A percentile compares a stretch with the other conserved stretches of the same genome.
phyloP scores from a whole-genome alignment of 176 grass and related monocot species.

The Cenchrus americanus region DNA sequence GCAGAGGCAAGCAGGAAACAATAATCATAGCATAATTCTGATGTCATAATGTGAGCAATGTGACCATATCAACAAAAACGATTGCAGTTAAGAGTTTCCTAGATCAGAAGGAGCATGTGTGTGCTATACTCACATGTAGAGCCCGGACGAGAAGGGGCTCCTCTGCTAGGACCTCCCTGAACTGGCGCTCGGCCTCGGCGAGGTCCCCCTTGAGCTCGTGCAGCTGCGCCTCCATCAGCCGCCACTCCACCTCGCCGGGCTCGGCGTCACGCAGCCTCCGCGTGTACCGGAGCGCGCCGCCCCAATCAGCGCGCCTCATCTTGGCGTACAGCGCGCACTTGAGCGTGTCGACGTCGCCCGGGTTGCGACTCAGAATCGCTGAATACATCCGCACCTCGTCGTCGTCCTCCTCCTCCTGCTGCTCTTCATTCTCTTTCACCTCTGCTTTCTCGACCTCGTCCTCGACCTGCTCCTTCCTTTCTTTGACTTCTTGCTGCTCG shows the following conservation, averaged over 20 bases:
- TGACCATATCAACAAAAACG: slow-evolving; percentile 10
- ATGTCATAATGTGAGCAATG: not conserved
- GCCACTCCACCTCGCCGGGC: slow-evolving; percentile 79
- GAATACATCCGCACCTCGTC: slow-evolving; percentile 64
- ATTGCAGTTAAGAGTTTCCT: not conserved
- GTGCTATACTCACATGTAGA: slow-evolving; percentile 70
- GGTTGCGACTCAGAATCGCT: slow-evolving; percentile 55
- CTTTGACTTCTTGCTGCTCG: slow-evolving; percentile 25
- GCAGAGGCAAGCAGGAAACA: not conserved
- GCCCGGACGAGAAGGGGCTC: slow-evolving; percentile 70
- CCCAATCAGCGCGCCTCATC: slow-evolving; percentile 71
- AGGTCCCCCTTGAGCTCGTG: slow-evolving; percentile 75
- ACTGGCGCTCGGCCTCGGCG: slow-evolving; percentile 62
- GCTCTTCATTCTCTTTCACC: slow-evolving; percentile 5
- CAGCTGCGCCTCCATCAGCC: slow-evolving; percentile 69
- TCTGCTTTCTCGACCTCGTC: slow-evolving; percentile 32
- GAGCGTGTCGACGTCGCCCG: slow-evolving; percentile 65
- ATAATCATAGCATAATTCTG: not conserved
- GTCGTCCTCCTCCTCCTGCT: slow-evolving; percentile 5
- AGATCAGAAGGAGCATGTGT: not conserved
- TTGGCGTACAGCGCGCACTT: slow-evolving; percentile 75
- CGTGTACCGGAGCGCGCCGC: slow-evolving; percentile 58
- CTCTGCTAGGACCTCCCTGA: slow-evolving; percentile 71
- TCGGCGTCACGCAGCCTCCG: slow-evolving; percentile 59
- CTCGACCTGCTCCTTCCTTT: not conserved